Conservation (phyloP, 176 grass and related monocot species). For the Musa troglodytarum region DNA sequence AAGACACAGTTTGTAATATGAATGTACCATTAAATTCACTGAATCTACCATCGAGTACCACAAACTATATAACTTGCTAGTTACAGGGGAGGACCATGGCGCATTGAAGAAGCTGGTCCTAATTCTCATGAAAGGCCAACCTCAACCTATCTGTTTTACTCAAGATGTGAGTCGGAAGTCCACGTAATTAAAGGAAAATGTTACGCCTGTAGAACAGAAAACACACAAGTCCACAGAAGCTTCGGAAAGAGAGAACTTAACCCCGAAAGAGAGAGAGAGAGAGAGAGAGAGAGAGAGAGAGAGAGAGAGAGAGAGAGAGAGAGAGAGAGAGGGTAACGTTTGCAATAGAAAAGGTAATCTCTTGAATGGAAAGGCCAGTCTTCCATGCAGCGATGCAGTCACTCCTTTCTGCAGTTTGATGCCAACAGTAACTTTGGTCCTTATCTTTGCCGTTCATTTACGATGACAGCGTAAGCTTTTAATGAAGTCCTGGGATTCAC, state of each 20-base stretch:
- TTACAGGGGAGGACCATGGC: neutral
- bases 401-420: too few relatives aligned
- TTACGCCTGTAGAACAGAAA: neutral
- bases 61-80: too few relatives aligned
- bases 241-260: slow-evolving; percentile 18
- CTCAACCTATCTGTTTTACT: slow-evolving; percentile 1
- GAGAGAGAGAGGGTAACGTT: neutral
- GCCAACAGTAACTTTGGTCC: too few relatives aligned
- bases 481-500: too few relatives aligned
- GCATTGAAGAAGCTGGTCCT: slow-evolving; percentile 11
- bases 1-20: too few relatives aligned
- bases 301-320: neutral
- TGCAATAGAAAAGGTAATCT: neutral
- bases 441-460: too few relatives aligned
- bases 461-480: too few relatives aligned
- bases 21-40: too few relatives aligned
- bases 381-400: too few relatives aligned
- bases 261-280: neutral
- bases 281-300: neutral
- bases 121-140: slow-evolving; percentile 16
- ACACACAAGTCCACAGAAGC: slow-evolving; percentile 4
- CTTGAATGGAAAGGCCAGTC: too few relatives aligned
- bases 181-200: slow-evolving; percentile 9
- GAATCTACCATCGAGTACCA: too few relatives aligned
- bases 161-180: neutral